Evolutionary conservation across 2,329 filamentous ascomycete species (phyloP).

Genomic region (Chaetomium sp.): DNA sequence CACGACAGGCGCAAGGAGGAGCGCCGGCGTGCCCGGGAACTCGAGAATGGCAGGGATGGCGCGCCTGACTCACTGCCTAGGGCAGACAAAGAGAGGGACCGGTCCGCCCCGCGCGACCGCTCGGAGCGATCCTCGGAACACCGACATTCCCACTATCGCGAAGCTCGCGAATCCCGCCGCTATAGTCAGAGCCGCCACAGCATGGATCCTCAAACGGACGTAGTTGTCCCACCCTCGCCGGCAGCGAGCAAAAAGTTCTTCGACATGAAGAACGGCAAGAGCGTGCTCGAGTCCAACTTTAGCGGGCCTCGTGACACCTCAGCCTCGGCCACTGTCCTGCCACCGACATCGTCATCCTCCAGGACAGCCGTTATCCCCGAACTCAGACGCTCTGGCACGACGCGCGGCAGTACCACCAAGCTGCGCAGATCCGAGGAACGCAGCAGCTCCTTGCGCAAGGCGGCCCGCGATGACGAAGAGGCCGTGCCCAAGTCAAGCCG

Average conservation of each 20-base stretch:
- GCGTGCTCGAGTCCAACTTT: constrained; percentile 37
- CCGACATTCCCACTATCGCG: constrained; percentile 30
- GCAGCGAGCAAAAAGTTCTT: constrained; percentile 38
- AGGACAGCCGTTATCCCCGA: constrained; percentile 20
- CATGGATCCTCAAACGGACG: constrained; percentile 29
- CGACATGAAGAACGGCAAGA: constrained; percentile 37
- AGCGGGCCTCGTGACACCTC: constrained; percentile 17
- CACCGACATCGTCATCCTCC: constrained; percentile 21
- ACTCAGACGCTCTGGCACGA: constrained; percentile 35
- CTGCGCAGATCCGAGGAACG: constrained; percentile 32
- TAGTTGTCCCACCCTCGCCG: constrained; percentile 19
- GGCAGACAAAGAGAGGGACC: constrained; percentile 32
- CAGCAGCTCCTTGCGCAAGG: constrained; percentile 3
- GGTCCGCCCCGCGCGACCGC: constrained; percentile 27
- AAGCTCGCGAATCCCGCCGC: constrained; percentile 36
- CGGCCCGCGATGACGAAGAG: constrained; percentile 2
- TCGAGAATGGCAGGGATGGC: constrained; percentile 32
- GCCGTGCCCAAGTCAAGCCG: constrained; percentile 12
- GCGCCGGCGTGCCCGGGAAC: constrained; percentile 45
- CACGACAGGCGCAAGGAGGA: constrained; percentile 55
- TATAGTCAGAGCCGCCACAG: constrained; percentile 34
- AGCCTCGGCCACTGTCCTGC: constrained; percentile 1
- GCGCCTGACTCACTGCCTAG: constrained; percentile 27
- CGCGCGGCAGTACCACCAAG: constrained; percentile 24
- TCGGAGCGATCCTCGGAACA: constrained; percentile 29